Evolutionary conservation across 2,329 filamentous ascomycete genomes (phyloP), one percentile per base, ranked within the genome.

Genomic region (Sclerotinia nivalis): DNA sequence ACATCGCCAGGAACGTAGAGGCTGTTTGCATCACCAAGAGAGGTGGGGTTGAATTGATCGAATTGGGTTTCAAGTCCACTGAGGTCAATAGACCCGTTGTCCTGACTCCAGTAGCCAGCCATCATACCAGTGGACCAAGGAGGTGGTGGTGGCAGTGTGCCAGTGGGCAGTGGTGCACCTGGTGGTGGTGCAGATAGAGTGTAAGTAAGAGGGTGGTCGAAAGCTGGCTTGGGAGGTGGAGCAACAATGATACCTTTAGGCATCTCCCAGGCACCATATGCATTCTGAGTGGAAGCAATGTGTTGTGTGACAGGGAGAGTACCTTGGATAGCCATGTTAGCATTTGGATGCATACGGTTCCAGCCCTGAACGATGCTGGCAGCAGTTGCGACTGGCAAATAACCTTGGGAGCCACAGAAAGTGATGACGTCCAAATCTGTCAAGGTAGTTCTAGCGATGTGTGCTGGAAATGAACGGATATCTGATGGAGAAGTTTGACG

Each of bases 401-500:
- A 72, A 28, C 65, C 52, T 67, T 22, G 40, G 4, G 37, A 28
- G 22, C 28, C 71, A 69, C 73, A 76, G 52, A 75, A 73, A 12
- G 69, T 59, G 18, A 76, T 70, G 15, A 76, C 45, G 13, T 76
- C 74, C 59, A 70, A 72, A 43, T 73, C 72, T 2, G 74, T 74
- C 70, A 76, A 72, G 31, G 34, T 67, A 22, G 72, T 74, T 43
- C 69, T 60, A 52, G 73, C 68, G 43, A 76, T 72, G 2, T 70
- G 25, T 20, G 60, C 50, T 8, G 64, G 60, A 31, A 76, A 72
- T 22, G 61, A 60, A 4, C 50, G 37, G 20, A 75, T 52, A 28
- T 75, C 72, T 34, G 74, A 73, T 10, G 40, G 31, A 9, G 66
- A 50, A 22, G 50, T 69, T 55, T 76, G 76, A 18, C 59, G 66